Evolutionary conservation across 257 asterid species (phyloP), one percentile per base, ranked within the genome.

Genomic region (Solanum rostratum): DNA sequence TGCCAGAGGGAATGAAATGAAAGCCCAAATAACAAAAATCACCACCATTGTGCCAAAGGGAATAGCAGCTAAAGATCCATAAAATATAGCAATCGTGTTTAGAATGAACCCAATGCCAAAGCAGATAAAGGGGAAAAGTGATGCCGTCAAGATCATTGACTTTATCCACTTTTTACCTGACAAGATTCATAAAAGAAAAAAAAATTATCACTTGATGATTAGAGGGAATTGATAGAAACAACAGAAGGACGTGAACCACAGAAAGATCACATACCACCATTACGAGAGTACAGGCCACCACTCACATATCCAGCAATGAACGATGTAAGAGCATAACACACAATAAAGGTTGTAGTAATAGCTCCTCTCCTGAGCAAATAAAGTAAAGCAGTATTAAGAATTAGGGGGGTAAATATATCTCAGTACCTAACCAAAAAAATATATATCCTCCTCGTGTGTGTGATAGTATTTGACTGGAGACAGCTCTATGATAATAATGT

Each of bases 41-140:
- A 93, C 96, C 57, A 94, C 95, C 90, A 94, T 93, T 27, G 97
- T 94, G 20, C 98, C 98, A 6, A 94, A 93, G 70, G 98, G 98
- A 84, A 94, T 92, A 85, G 98, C 98, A 78, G 98, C 97, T 27
- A 94, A 90, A 62, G 98, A 94, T 68, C 98, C 95, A 85, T 94
- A 95, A 82, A 93, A 90, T 85, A 94, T 94, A 80, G 98, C 98
- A 79, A 95, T 87, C 60, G 94, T 92, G 90, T 95, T 94, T 55
- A 95, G 83, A 86, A 91, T 30, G 79, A 92, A 89, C 65, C 96
- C 96, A 85, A 95, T 91, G 55, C 92, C 94, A 66, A 95, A 93
- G 91, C 98, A 94, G 89, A 90, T 83, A 89, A 90, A 92, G 59
- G 98, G 98, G 83, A 95, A 93, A 57, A 94, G 94, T 62, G 97